Evolutionary conservation across 441 rosid genomes (phyloP).

Genomic region (Mallotus japonicus): DNA sequence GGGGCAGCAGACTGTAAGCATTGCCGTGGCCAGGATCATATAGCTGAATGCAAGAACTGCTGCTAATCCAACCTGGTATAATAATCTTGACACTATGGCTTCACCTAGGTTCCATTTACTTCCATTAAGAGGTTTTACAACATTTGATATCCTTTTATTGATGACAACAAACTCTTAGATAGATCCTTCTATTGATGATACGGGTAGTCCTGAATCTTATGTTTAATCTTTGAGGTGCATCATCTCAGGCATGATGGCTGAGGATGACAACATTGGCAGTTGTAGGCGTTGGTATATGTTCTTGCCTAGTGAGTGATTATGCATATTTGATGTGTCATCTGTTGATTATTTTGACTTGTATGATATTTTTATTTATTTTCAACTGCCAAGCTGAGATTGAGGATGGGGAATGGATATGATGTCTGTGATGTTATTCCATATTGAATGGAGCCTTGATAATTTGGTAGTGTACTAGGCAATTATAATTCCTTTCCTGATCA

Average conservation of each 20-base stretch:
- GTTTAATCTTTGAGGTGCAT: not conserved
- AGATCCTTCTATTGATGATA: not conserved
- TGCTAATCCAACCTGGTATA: too few relatives aligned
- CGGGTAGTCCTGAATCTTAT: conserved; percentile 9
- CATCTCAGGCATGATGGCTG: conserved; percentile 80
- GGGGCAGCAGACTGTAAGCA: too few relatives aligned
- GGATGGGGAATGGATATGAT: conserved; percentile 90
- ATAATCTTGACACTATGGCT: too few relatives aligned
- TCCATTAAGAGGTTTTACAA: not conserved
- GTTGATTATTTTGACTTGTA: not conserved
- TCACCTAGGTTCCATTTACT: too few relatives aligned
- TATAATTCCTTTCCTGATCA: too few relatives aligned
- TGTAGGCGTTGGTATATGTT: conserved; percentile 62
- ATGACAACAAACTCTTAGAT: not conserved
- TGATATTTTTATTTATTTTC: conserved; percentile 16
- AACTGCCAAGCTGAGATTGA: conserved; percentile 64
- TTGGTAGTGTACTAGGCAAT: conserved; percentile 54
- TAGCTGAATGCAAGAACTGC: too few relatives aligned
- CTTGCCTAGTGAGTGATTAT: conserved; percentile 78
- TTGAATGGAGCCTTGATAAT: conserved; percentile 68
- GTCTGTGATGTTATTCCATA: conserved; percentile 82
- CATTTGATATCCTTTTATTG: not conserved
- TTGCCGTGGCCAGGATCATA: too few relatives aligned
- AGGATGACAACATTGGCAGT: conserved; percentile 71
- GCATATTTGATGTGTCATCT: not conserved